Base-by-base conservation (phyloP, 495 filamentous ascomycete genomes). In the Lepidopterella palustris region DNA sequence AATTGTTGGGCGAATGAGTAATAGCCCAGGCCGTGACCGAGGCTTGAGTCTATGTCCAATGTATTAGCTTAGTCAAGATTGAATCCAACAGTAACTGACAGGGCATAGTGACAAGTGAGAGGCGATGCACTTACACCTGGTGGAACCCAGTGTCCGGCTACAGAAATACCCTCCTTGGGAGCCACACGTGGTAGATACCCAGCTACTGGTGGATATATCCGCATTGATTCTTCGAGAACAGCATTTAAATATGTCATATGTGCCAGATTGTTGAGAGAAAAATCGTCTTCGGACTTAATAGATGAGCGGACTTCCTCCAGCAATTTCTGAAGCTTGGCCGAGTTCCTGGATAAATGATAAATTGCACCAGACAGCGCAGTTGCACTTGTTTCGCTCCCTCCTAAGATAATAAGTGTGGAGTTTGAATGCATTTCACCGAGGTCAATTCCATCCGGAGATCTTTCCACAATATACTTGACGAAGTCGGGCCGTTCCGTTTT, bases 391-490 rank as follows among this genome's bases (percentile, higher is more conserved):
- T 67, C 64, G 13, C 55, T 60, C 18, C 64, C 64, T 1, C 56
- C 64, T 11, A 50, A 10, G 32, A 63, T 61, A 25, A 67, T 55
- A 4, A 58, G 25, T 1, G 20, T 45, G 18, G 42, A 56, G 40
- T 67, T 63, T 6, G 23, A 25, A 25, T 57, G 25, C 55, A 63
- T 56, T 28, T 67, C 64, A 1, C 20, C 39, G 39, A 42, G 39
- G 39, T 9, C 6, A 42, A 42, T 11, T 42, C 13, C 13, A 15
- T 15, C 39, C 13, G 39, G 20, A 11, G 20, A 2, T 11, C 39
- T 42, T 40, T 72, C 57, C 8, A 72, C 58, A 25, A 76, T 67
- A 57, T 75, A 71, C 0, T 69, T 75, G 53, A 75, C 73, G 64
- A 71, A 53, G 42, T 71, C 66, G 1, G 55, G 59, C 13, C 59